Percentiles rank a stretch among this genome's conserved stretches.
Conservation (phyloP, 306 rosid species). For the Echinosophora koreensis region DNA sequence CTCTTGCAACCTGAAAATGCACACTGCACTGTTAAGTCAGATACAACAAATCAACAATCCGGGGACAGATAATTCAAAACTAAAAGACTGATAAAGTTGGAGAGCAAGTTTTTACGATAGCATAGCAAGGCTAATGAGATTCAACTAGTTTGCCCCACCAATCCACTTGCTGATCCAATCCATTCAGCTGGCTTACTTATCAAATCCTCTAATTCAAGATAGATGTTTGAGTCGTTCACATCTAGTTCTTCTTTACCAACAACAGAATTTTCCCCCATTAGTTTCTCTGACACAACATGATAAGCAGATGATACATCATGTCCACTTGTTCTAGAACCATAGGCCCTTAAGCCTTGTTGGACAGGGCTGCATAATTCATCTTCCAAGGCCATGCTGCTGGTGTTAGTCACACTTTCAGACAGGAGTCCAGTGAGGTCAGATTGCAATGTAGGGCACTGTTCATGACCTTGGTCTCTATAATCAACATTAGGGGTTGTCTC, state of each 20-base stretch:
- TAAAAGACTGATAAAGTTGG: not conserved
- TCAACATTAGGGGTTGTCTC: constrained; percentile 36
- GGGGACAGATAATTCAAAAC: not conserved
- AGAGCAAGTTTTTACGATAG: constrained; percentile 43
- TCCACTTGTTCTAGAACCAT: constrained; percentile 17
- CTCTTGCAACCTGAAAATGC: constrained; percentile 45
- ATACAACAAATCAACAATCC: constrained; percentile 8
- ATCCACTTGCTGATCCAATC: constrained; percentile 63
- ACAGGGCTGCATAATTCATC: constrained; percentile 45
- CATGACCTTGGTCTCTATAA: constrained; percentile 45
- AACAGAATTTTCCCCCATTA: constrained; percentile 50
- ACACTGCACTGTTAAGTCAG: constrained; percentile 18
- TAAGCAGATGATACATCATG: constrained; percentile 58
- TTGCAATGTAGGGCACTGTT: constrained; percentile 49
- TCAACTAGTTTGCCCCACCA: constrained; percentile 69
- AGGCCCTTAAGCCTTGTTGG: constrained; percentile 43
- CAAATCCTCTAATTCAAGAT: constrained; percentile 84
- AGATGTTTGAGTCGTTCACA: constrained; percentile 69
- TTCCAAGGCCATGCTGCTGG: constrained; percentile 38
- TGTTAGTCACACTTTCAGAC: constrained; percentile 40
- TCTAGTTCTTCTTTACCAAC: constrained; percentile 65
- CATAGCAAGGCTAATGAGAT: constrained; percentile 49
- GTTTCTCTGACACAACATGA: constrained; percentile 61
- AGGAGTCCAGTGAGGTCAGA: constrained; percentile 53
- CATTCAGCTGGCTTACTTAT: constrained; percentile 70